A percentile compares a stretch with the other conserved stretches of the same genome.
These are phyloP conservation scores for Rhipidocladum racemiflorum DNA, from an alignment of 176 grass and related monocot species.

Conservation along the genomic window DNA sequence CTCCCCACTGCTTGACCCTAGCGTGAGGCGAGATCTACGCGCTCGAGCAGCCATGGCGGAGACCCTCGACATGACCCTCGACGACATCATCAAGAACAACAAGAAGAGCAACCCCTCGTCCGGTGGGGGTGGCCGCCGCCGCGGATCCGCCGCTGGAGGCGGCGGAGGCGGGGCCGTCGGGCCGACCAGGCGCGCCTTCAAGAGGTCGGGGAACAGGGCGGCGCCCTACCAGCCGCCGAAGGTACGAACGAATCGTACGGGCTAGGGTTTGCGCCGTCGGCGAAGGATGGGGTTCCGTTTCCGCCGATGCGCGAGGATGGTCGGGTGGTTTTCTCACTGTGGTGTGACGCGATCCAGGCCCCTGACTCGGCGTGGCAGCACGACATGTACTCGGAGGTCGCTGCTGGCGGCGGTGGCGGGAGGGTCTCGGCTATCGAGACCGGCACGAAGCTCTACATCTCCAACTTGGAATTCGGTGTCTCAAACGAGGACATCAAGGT, in stretches of 20 bases:
- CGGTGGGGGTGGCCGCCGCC: constrained; percentile 26
- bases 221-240: constrained; percentile 72
- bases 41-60: constrained; percentile 55
- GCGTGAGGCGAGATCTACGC: constrained; percentile 35
- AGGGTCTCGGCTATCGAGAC: constrained; percentile 84
- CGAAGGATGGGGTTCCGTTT: constrained; percentile 25
- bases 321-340: constrained; percentile 75
- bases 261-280: constrained; percentile 22
- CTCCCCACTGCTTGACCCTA: not conserved
- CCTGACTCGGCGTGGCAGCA: constrained; percentile 89
- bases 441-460: constrained; percentile 85
- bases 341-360: constrained; percentile 85
- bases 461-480: constrained; percentile 89
- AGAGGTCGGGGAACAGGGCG: constrained; percentile 69
- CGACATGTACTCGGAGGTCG: constrained; percentile 60
- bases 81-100: constrained; percentile 98
- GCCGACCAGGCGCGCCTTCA: constrained; percentile 58
- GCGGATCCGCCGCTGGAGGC: constrained; percentile 40
- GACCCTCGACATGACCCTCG: constrained; percentile 85
- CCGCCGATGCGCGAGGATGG: constrained; percentile 40
- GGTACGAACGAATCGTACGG: constrained; percentile 71
- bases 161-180: constrained; percentile 36
- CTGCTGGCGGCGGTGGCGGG: constrained; percentile 22
- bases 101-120: constrained; percentile 69
- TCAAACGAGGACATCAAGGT: constrained; percentile 98